These are phyloP conservation scores for Gossypium schwendimanii DNA, from an alignment of 441 rosid genomes.

Conservation along the genomic window DNA sequence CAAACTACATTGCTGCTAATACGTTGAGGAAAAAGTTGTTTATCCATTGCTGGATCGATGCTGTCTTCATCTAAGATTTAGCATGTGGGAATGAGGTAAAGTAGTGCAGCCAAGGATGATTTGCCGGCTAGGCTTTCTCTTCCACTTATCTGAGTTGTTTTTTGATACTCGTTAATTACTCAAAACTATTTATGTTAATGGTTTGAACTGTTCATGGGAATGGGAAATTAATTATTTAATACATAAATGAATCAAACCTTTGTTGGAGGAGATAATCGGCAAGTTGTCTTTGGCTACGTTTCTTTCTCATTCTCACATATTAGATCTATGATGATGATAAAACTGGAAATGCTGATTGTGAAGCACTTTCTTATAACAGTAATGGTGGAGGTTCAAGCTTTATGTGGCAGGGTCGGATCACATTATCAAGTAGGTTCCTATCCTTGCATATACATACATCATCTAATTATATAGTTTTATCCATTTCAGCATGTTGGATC, in stretches of 20 bases:
- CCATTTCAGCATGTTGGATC: neutral
- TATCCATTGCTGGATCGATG: neutral
- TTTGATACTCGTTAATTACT: neutral
- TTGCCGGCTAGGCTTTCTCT: slow-evolving; percentile 27
- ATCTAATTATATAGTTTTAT: neutral
- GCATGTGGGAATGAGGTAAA: slow-evolving; percentile 26
- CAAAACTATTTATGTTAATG: neutral
- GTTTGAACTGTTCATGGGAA: neutral
- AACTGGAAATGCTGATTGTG: neutral
- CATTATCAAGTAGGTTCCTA: neutral
- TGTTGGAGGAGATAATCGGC: slow-evolving; percentile 17
- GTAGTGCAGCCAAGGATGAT: slow-evolving; percentile 50
- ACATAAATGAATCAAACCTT: neutral
- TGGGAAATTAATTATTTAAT: neutral
- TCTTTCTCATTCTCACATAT: slow-evolving; percentile 27
- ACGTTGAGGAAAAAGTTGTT: neutral
- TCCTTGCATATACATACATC: neutral
- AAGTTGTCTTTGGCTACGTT: slow-evolving; percentile 42
- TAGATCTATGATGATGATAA: slow-evolving; percentile 27
- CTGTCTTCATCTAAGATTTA: slow-evolving; percentile 24
- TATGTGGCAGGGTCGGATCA: neutral
- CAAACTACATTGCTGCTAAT: neutral
- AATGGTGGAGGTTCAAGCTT: neutral
- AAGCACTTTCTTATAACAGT: neutral
- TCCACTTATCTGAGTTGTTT: neutral